Evolutionary conservation across 345 rosid genomes (phyloP).

Genomic region (Turnera subulata): DNA sequence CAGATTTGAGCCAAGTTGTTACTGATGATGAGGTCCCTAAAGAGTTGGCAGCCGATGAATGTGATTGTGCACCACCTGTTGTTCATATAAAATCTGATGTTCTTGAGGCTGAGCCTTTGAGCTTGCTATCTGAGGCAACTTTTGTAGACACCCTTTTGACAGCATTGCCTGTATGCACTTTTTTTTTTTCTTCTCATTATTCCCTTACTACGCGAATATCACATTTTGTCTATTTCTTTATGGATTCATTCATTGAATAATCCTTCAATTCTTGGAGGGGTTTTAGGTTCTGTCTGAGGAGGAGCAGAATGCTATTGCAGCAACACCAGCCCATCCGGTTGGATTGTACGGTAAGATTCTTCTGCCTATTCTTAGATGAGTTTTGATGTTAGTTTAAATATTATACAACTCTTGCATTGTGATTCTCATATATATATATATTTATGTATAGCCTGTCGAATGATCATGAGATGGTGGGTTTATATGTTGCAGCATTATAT

Average conservation of each 20-base stretch:
- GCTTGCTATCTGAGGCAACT: slow-evolving; percentile 55
- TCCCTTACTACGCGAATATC: no score
- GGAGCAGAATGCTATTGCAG: slow-evolving; percentile 85
- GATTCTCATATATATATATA: not conserved
- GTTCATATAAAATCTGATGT: slow-evolving; percentile 64
- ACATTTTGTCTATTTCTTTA: not conserved
- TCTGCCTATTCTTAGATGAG: not conserved
- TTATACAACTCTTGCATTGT: not conserved
- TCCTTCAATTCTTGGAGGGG: slow-evolving; percentile 15
- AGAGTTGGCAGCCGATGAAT: slow-evolving; percentile 34
- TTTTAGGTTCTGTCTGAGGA: slow-evolving; percentile 76
- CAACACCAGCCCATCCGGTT: slow-evolving; percentile 87
- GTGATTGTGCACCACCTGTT: slow-evolving; percentile 46
- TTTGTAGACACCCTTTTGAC: slow-evolving; percentile 69
- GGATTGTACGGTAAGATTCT: slow-evolving; percentile 66
- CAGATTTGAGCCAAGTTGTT: slow-evolving; percentile 47
- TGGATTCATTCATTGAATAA: not conserved
- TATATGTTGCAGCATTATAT: slow-evolving; percentile 56
- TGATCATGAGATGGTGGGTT: slow-evolving; percentile 11
- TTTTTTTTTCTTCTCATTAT: not conserved
- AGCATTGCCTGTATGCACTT: slow-evolving; percentile 57
- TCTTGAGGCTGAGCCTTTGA: slow-evolving; percentile 53
- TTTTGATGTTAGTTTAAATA: not conserved
- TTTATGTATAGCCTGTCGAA: not conserved
- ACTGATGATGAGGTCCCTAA: slow-evolving; percentile 41